Conservation (phyloP, 768 basidiomycete species). For the Phlegmacium glaucopus region DNA sequence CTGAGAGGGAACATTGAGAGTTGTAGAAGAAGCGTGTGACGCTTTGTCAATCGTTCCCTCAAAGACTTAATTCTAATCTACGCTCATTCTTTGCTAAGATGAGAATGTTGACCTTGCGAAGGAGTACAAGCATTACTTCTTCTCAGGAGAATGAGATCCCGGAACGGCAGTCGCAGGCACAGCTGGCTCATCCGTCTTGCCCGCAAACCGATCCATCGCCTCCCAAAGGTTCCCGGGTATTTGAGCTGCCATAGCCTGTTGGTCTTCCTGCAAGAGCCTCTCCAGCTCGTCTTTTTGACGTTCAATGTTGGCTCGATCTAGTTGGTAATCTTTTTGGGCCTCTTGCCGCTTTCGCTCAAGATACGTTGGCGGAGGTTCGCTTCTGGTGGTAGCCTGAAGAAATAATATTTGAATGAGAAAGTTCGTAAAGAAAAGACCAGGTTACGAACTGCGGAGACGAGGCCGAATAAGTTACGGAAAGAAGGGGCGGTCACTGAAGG, state of each 20-base stretch:
- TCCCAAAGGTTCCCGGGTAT: conserved; percentile 48
- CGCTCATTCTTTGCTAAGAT: no score
- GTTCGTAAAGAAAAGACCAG: not conserved
- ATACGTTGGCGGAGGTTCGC: conserved; percentile 43
- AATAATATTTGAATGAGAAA: conserved; percentile 6
- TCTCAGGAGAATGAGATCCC: not conserved
- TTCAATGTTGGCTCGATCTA: conserved; percentile 48
- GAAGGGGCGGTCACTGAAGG: conserved; percentile 25
- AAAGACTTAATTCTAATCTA: no score
- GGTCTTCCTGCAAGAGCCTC: conserved; percentile 27
- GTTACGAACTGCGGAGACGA: conserved; percentile 23
- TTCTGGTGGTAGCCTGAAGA: conserved; percentile 14
- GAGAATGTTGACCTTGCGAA: no score
- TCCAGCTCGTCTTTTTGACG: conserved; percentile 46
- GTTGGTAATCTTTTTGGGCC: conserved; percentile 45
- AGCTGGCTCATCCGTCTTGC: conserved; percentile 11
- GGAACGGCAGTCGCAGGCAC: not conserved
- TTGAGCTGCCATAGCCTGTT: conserved; percentile 38
- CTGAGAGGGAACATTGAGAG: no score
- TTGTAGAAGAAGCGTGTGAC: no score
- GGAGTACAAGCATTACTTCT: not conserved
- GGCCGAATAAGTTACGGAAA: conserved; percentile 39
- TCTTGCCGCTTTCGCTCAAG: conserved; percentile 51
- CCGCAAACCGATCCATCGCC: conserved; percentile 34
- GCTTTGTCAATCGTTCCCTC: no score